Percentiles rank a stretch among this genome's conserved stretches.
Evolutionary conservation across 2,329 filamentous ascomycete genomes (phyloP).

Genomic region (Fusarium verrucosum): DNA sequence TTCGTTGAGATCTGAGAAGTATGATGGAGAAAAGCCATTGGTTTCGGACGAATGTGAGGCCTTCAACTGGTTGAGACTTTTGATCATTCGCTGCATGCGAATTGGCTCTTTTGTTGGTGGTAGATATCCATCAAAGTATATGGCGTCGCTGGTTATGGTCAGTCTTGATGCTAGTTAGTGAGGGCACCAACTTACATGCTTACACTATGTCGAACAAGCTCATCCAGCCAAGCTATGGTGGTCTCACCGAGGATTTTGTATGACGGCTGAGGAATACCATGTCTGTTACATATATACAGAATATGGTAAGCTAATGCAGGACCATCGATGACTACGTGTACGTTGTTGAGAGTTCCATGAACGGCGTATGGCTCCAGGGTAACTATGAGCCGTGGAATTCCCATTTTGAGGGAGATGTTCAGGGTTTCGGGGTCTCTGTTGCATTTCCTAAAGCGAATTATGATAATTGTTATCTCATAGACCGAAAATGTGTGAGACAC

Average conservation of each 20-base stretch:
- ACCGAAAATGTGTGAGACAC: background rate
- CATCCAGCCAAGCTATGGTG: conserved; percentile 69
- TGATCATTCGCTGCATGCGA: conserved; percentile 68
- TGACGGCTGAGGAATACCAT: conserved; percentile 64
- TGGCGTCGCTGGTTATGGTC: conserved; percentile 55
- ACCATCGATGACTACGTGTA: conserved; percentile 73
- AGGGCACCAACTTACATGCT: conserved; percentile 63
- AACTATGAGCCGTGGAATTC: conserved; percentile 65
- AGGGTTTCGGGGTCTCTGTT: background rate
- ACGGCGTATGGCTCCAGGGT: conserved; percentile 63
- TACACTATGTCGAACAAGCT: conserved; percentile 64
- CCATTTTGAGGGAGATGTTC: conserved; percentile 55
- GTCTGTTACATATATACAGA: conserved; percentile 64
- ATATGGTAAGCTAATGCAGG: conserved; percentile 81
- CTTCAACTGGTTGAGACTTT: conserved; percentile 64
- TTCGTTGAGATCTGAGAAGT: conserved; percentile 30
- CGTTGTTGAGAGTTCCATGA: conserved; percentile 52
- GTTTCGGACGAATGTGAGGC: conserved; percentile 53
- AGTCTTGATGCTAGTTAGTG: background rate
- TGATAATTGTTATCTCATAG: background rate
- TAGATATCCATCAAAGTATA: conserved; percentile 88
- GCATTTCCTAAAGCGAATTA: background rate
- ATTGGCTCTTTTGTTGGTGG: conserved; percentile 71
- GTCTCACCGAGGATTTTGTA: conserved; percentile 70
- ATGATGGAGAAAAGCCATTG: conserved; percentile 39